Evolutionary conservation across 345 rosid genomes (phyloP), one percentile per base, ranked within the genome.

Genomic region (Alliaria petiolata): DNA sequence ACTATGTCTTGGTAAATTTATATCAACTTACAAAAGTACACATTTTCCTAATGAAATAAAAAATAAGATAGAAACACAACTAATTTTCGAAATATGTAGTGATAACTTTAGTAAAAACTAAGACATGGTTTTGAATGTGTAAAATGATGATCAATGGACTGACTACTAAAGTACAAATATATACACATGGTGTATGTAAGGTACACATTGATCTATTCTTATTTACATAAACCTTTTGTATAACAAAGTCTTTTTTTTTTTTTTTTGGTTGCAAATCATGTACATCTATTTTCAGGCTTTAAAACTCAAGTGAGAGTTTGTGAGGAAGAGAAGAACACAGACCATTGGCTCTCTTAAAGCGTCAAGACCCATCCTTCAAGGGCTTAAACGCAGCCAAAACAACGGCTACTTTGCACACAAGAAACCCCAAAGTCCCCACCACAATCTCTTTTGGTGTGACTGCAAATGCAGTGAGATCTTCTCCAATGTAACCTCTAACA

Each of bases 371-470:
- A 60, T 67, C 73, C 55, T 75, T 75, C 47, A 85, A 16, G 8
- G 97, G 89, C 76, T 83, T 93, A 30, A 93, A 82, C 25, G 97
- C 89, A 14, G 98, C 95, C 72, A 89, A 67, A 69, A 93, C 72
- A 34, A 87, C 98, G 0, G 97, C 93, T 1, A 83, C 91, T 84
- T 90, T 93, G 76, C 98, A 89, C 11, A 79, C 85, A 44, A 93
- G 84, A 79, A 93, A 93, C 42, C 96, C 98, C 52, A 81, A 52
- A 90, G 83, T 85, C 30, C 98, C 98, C 3, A 76, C 67, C 65
- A 86, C n/a, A n/a, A 93, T 80, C 54, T 93, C 92, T 74, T 55
- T 85, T 0, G 97, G 84, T 33, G 87, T 80, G 38, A 91, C 70
- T 30, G 33, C 65, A 52, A 93, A 76, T 10, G 54, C 62, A 55